These are phyloP conservation scores for Leishmania mexicana DNA, from an alignment of 208 protist species.

Conservation along the genomic window DNA sequence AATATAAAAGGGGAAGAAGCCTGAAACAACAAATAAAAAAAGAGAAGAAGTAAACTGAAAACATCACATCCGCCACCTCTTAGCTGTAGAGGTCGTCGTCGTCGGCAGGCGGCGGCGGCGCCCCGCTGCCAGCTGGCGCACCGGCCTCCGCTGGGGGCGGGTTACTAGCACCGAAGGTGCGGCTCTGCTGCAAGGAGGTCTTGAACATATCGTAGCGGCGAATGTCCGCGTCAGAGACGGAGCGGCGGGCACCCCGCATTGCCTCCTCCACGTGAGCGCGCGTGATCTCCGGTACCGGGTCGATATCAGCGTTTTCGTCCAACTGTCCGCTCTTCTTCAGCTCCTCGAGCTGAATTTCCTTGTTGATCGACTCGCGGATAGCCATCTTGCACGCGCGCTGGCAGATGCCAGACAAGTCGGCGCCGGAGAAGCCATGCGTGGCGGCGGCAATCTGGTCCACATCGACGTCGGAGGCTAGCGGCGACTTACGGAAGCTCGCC, in stretches of 20 bases:
- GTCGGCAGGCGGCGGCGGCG: slow-evolving; percentile 32
- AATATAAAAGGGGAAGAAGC: not conserved
- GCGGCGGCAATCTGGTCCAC: slow-evolving; percentile 95
- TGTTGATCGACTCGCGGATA: slow-evolving; percentile 91
- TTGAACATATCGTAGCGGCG: slow-evolving; percentile 94
- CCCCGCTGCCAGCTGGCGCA: slow-evolving; percentile 18
- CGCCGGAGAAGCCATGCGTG: slow-evolving; percentile 99
- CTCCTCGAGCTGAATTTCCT: slow-evolving; percentile 86
- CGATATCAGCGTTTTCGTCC: slow-evolving; percentile 76
- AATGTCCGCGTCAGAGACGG: slow-evolving; percentile 93
- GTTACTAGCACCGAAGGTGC: slow-evolving; percentile 59
- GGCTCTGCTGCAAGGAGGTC: slow-evolving; percentile 77
- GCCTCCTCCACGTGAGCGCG: slow-evolving; percentile 92
- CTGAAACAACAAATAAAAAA: slow-evolving; percentile 5
- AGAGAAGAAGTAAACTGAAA: slow-evolving; percentile 11
- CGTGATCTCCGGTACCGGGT: slow-evolving; percentile 91
- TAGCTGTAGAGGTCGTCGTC: slow-evolving; percentile 64
- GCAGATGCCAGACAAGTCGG: slow-evolving; percentile 96
- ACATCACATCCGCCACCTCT: slow-evolving; percentile 3
- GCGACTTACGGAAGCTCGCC: slow-evolving; percentile 98
- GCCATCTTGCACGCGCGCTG: slow-evolving; percentile 94
- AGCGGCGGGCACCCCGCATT: slow-evolving; percentile 87
- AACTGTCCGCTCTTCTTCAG: slow-evolving; percentile 57
- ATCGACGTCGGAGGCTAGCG: slow-evolving; percentile 96
- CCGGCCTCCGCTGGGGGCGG: slow-evolving; percentile 19